These are phyloP conservation scores for Globisporangium acanthophoron DNA, from an alignment of 352 stramenopile species.

Conservation along the genomic window DNA sequence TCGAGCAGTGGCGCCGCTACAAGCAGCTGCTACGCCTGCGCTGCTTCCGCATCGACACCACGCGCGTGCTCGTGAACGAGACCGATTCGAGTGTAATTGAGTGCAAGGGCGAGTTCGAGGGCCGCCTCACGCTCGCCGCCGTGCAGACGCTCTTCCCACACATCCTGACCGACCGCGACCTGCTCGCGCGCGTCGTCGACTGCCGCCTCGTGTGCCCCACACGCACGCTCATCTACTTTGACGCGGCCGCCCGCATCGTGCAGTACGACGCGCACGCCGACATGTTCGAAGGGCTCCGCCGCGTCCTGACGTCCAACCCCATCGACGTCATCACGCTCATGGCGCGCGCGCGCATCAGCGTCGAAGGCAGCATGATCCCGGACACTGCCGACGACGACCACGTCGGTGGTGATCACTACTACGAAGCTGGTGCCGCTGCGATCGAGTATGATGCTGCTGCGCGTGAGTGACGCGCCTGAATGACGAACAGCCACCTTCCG, in stretches of 20 bases:
- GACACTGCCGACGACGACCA: not conserved
- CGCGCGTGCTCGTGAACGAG: slow-evolving; percentile 16
- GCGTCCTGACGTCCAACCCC: slow-evolving; percentile 15
- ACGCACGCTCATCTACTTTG: slow-evolving; percentile 26
- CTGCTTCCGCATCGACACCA: slow-evolving; percentile 14
- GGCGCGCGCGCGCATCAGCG: slow-evolving; percentile 18
- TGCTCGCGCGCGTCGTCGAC: slow-evolving; percentile 9
- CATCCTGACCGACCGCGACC: not conserved
- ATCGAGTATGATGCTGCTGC: too few species aligned
- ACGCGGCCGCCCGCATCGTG: slow-evolving; percentile 15
- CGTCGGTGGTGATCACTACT: too few species aligned
- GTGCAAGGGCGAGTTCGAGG: slow-evolving; percentile 7
- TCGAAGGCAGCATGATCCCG: slow-evolving; percentile 23
- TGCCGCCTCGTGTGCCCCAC: slow-evolving; percentile 15
- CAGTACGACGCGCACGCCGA: slow-evolving; percentile 30
- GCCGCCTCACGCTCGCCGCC: slow-evolving; percentile 4
- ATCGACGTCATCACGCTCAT: slow-evolving; percentile 17
- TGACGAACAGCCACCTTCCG: too few species aligned
- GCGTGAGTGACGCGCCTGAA: too few species aligned
- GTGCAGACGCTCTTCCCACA: slow-evolving; percentile 14
- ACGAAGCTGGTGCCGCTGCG: too few species aligned
- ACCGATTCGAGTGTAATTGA: slow-evolving; percentile 5
- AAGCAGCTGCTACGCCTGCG: slow-evolving; percentile 31
- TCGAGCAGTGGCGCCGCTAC: slow-evolving; percentile 42
- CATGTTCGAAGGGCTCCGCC: slow-evolving; percentile 28